Conservation (phyloP, 1,139 yeast genomes). For the Geotrichum restrictum region DNA sequence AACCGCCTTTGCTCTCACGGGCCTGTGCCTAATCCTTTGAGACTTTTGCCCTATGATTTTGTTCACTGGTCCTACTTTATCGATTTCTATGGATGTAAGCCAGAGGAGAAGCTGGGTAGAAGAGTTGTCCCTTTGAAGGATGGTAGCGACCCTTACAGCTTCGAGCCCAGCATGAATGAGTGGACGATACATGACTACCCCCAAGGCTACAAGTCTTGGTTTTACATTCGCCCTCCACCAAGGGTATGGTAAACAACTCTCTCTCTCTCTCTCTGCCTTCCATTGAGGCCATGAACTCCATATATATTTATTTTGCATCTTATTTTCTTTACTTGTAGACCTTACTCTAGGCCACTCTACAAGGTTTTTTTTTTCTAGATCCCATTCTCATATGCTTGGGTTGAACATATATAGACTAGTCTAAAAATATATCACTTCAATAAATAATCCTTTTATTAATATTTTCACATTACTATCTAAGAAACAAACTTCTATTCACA, state of each 20-base stretch:
- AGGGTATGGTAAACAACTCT: too few relatives aligned
- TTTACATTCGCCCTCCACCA: too few relatives aligned
- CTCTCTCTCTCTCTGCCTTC: too few relatives aligned
- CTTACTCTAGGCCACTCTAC: too few relatives aligned
- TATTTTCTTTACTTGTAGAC: too few relatives aligned
- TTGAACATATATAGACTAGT: background rate
- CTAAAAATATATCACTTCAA: background rate
- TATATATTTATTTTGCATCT: too few relatives aligned
- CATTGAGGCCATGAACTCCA: too few relatives aligned
- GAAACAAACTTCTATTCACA: conserved; percentile 3
- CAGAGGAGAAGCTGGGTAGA: background rate
- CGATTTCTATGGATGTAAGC: conserved; percentile 7
- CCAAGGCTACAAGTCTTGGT: too few relatives aligned
- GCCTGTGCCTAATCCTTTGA: conserved; percentile 1
- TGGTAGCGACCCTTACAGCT: background rate
- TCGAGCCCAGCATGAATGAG: background rate
- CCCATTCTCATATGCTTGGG: too few relatives aligned
- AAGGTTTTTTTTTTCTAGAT: too few relatives aligned
- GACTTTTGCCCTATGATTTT: background rate
- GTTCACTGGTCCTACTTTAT: conserved; percentile 14
- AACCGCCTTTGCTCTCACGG: conserved; percentile 9
- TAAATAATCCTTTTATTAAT: conserved; percentile 8
- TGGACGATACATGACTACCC: background rate
- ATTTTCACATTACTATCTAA: conserved; percentile 8
- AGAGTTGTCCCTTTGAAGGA: background rate